phyloP scores from a whole-genome alignment of 208 protist species.

The Trichomonas vaginalis region DNA sequence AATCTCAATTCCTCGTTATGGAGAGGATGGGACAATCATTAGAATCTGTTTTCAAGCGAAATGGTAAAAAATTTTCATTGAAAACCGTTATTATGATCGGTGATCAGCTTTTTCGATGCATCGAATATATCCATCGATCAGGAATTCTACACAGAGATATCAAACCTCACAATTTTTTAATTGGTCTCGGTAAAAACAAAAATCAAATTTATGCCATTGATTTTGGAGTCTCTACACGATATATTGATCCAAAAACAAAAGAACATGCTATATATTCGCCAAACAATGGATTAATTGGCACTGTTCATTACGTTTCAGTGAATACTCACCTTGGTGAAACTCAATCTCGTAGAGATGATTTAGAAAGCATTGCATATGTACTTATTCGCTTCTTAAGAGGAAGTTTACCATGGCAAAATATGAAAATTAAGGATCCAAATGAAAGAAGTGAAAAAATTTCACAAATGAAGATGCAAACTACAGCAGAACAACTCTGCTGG shows the following conservation, averaged over 20 bases:
- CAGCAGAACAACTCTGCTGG: conserved; percentile 77
- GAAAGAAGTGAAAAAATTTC: not conserved
- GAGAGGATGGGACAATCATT: not conserved
- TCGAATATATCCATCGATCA: not conserved
- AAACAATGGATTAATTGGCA: not conserved
- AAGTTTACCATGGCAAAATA: not conserved
- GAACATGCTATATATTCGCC: conserved; percentile 95
- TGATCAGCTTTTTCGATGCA: not conserved
- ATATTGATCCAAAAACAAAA: not conserved
- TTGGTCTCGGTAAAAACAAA: not conserved
- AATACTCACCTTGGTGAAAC: not conserved
- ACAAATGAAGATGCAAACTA: conserved; percentile 49
- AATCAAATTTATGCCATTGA: not conserved
- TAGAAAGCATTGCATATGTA: not conserved
- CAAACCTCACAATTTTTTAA: not conserved
- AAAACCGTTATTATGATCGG: not conserved
- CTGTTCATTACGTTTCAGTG: not conserved
- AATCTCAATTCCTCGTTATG: not conserved
- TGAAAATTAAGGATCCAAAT: not conserved
- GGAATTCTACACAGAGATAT: not conserved
- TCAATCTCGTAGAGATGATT: not conserved
- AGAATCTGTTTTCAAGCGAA: not conserved
- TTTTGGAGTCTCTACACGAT: not conserved
- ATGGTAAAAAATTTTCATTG: not conserved
- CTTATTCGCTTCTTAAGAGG: not conserved